A percentile compares a stretch with the other conserved stretches of the same genome.
Conservation (phyloP, 2,329 filamentous ascomycete genomes). For the Penicillium expansum region DNA sequence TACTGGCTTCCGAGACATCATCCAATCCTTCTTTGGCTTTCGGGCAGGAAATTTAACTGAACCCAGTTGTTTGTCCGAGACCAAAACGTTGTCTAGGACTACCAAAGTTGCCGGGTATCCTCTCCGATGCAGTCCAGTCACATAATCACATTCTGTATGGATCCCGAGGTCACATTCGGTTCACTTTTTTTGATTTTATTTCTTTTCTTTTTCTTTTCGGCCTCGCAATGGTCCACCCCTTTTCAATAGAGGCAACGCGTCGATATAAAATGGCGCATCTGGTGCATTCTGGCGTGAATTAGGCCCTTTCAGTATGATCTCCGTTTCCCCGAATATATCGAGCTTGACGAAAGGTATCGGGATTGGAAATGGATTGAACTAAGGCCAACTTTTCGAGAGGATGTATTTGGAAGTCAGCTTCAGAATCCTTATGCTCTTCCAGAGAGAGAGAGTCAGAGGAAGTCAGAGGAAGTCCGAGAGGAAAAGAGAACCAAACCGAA, state of each 20-base stretch:
- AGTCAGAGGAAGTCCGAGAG: neutral
- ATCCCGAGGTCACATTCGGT: neutral
- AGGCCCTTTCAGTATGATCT: neutral
- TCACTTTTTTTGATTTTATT: neutral
- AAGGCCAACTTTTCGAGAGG: neutral
- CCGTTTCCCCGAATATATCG: neutral
- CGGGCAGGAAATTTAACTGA: neutral
- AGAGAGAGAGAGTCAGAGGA: too few species aligned
- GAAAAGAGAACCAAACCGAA: neutral
- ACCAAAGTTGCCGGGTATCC: neutral
- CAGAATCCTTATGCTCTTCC: too few species aligned
- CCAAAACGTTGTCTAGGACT: too few species aligned
- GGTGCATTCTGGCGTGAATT: neutral
- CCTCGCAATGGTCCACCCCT: neutral
- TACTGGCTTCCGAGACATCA: neutral
- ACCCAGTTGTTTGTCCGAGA: neutral
- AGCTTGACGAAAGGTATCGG: neutral
- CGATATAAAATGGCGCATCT: neutral
- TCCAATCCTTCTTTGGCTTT: neutral
- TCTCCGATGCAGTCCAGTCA: neutral
- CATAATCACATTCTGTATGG: neutral
- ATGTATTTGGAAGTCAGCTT: neutral
- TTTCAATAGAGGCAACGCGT: neutral
- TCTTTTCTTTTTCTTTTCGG: neutral
- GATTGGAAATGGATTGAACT: neutral